Base-by-base conservation (phyloP, 2,329 filamentous ascomycete genomes). In the Ustulina deusta region DNA sequence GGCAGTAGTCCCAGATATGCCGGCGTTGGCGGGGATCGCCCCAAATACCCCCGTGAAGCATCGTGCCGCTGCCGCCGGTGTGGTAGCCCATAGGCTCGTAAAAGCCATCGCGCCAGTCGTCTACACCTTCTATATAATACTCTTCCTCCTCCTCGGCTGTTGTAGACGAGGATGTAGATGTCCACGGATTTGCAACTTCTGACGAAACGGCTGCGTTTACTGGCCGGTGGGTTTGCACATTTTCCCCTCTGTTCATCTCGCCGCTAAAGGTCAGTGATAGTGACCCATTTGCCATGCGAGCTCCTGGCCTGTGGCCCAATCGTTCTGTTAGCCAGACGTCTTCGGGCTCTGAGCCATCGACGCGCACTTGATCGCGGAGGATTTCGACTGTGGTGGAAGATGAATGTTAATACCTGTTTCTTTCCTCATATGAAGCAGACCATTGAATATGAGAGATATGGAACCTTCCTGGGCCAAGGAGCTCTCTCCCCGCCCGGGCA, bases 1-100 rank as follows among this genome's bases (percentile, higher is more conserved):
- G 86, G 67, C 86, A 88, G 75, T 88, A 88, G 32, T 83, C 79
- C 83, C 84, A 87, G 48, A 88, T 83, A 67, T 86, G 82, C 67
- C 81, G 80, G 29, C 86, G 78, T 74, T 80, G 72, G 68, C 81
- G 78, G 0, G 82, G 82, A 4, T 78, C 81, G 29, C 84, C 83
- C 85, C 85, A 88, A 46, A 87, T 82, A 1, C 76, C 78, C 11
- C 72, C 66, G 67, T 85, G 83, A 20, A 87, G 76, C 60, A 74
- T 81, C 13, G 73, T 74, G 55, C 86, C 86, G 61, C 82, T 82
- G 7, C 82, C 82, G 25, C 85, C 85, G 1, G 84, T 85, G 74
- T 89, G 86, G 74, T 86, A 88, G 49, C 86, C 86, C 86, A 88
- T 86, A 15, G 86, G 86, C 74, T 86, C 82, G 73, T 87, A 87